phyloP scores from a whole-genome alignment of 331 rosid species.

The Malus hybrid region DNA sequence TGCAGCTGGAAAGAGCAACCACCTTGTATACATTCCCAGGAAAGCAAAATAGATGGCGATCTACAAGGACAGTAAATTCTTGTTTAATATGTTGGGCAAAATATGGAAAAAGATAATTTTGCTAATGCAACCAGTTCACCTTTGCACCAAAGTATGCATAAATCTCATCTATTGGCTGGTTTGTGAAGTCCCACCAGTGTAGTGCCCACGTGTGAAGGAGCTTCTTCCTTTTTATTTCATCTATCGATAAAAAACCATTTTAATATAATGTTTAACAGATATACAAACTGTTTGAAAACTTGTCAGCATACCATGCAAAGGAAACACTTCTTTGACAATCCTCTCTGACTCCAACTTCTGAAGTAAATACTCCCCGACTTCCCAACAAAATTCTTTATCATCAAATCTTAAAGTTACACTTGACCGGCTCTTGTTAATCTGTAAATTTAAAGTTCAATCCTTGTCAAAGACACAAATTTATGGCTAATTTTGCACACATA shows the following conservation, averaged over 20 bases:
- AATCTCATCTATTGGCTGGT: slow-evolving; percentile 82
- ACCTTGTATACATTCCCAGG: slow-evolving; percentile 90
- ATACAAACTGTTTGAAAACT: slow-evolving; percentile 11
- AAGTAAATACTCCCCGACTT: slow-evolving; percentile 62
- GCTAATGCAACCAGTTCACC: slow-evolving; percentile 30
- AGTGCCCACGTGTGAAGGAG: slow-evolving; percentile 83
- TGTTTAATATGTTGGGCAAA: slow-evolving; percentile 7
- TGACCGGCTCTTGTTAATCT: slow-evolving; percentile 56
- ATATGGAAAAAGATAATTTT: not conserved
- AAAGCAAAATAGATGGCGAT: slow-evolving; percentile 92
- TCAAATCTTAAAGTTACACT: slow-evolving; percentile 45
- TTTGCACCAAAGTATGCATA: slow-evolving; percentile 84
- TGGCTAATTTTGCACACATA: not conserved
- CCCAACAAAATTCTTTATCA: slow-evolving; percentile 52
- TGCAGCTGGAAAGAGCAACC: slow-evolving; percentile 81
- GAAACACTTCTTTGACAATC: slow-evolving; percentile 76
- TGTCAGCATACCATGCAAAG: slow-evolving; percentile 76
- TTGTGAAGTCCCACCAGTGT: slow-evolving; percentile 77
- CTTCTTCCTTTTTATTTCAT: slow-evolving; percentile 72
- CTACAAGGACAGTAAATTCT: slow-evolving; percentile 33
- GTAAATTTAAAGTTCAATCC: slow-evolving; percentile 13
- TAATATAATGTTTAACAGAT: slow-evolving; percentile 12
- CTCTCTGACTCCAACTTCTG: slow-evolving; percentile 61
- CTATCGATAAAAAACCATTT: slow-evolving; percentile 40
- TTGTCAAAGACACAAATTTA: not conserved